These are phyloP conservation scores for Pleurotus tuoliensis DNA, from an alignment of 768 basidiomycete species.

Conservation along the genomic window DNA sequence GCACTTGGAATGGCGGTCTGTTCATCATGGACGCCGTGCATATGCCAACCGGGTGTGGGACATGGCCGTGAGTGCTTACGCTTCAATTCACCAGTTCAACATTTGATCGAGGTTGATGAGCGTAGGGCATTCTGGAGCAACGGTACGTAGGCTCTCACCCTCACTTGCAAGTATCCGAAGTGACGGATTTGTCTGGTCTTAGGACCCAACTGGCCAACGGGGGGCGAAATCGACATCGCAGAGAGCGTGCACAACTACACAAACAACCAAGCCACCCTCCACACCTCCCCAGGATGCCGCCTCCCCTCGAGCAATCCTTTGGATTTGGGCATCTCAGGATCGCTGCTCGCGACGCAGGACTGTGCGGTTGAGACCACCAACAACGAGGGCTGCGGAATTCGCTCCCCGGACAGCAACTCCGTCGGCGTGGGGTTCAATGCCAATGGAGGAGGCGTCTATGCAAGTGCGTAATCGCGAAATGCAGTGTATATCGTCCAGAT, in stretches of 20 bases:
- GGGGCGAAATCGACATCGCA: conserved; percentile 80
- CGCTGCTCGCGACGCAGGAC: conserved; percentile 64
- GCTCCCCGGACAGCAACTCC: conserved; percentile 52
- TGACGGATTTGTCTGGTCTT: background rate
- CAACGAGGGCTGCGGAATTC: conserved; percentile 82
- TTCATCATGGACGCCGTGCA: conserved; percentile 82
- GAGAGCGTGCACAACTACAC: conserved; percentile 83
- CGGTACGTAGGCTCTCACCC: conserved; percentile 59
- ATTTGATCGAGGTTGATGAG: background rate
- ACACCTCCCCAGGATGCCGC: conserved; percentile 69
- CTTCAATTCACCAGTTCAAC: background rate
- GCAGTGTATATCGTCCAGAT: no score
- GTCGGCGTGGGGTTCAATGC: conserved; percentile 87
- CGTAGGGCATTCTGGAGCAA: conserved; percentile 46
- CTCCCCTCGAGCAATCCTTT: conserved; percentile 46
- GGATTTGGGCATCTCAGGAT: conserved; percentile 56
- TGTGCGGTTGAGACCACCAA: conserved; percentile 67
- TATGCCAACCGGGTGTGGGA: conserved; percentile 88
- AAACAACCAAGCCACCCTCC: conserved; percentile 78
- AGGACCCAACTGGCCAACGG: conserved; percentile 61
- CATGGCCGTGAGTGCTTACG: conserved; percentile 60
- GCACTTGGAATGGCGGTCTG: conserved; percentile 59
- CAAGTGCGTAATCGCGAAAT: conserved; percentile 51
- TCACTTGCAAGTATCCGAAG: conserved; percentile 48
- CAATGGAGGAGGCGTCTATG: conserved; percentile 86